Evolutionary conservation across 768 basidiomycete species (phyloP).

Genomic region (Mycena latifolia): DNA sequence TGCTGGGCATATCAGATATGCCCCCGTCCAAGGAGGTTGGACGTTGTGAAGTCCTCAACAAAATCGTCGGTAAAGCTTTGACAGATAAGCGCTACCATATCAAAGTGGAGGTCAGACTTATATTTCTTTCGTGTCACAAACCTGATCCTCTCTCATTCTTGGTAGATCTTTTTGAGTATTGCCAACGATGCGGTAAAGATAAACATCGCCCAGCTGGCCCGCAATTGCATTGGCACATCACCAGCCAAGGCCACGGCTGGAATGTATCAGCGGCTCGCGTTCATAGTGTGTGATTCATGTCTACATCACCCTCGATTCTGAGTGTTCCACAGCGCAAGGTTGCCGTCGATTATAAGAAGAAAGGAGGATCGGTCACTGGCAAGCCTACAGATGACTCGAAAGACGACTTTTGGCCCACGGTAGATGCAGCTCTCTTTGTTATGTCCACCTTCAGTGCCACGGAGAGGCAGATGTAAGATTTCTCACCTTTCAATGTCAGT

Average conservation of each 20-base stretch:
- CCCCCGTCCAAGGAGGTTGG: slow-evolving; percentile 10
- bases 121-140: neutral
- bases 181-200: neutral
- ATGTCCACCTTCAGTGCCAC: neutral
- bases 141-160: neutral
- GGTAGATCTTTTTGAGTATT: neutral
- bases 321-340: neutral
- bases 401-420: neutral
- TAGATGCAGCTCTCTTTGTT: neutral
- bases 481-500: neutral
- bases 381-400: neutral
- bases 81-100: slow-evolving; percentile 8
- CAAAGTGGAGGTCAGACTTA: neutral
- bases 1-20: neutral
- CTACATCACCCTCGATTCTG: too few species aligned
- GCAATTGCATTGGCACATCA: slow-evolving; percentile 1
- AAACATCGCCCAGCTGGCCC: slow-evolving; percentile 10
- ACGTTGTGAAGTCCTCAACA: neutral
- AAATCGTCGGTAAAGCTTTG: neutral
- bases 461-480: neutral
- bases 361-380: neutral
- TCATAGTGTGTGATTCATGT: neutral
- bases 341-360: neutral
- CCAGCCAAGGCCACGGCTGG: neutral
- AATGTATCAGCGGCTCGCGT: slow-evolving; percentile 9